Base-by-base conservation (phyloP, 2,329 filamentous ascomycete genomes). In the Diplodia seriata region DNA sequence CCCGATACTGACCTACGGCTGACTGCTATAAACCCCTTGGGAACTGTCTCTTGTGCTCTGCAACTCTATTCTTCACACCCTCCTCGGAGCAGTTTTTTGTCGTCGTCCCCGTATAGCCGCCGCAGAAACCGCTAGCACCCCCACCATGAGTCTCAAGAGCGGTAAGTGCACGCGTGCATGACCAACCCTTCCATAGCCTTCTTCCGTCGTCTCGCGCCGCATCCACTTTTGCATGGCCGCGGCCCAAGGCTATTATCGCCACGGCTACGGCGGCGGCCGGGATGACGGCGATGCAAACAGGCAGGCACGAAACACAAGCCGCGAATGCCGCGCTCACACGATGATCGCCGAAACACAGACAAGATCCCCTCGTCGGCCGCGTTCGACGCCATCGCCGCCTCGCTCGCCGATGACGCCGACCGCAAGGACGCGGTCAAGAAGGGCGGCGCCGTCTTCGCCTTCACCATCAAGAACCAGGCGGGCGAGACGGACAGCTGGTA, bases 401-500 rank as follows among this genome's bases (percentile, higher is more conserved):
- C 89, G 64, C 89, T 99, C 71, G 81, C 85, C 75, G 80, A 85
- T 75, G 88, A 86, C 79, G 86, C 87, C 72, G 91, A 93, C 75
- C 89, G 90, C 82, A 91, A 96, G 83, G 90, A 93, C 72, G 94
- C 94, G 73, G 90, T 98, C 81, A 94, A 96, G 82, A 89, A 93
- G 78, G 94, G 89, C 77, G 90, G 90, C 75, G 93, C 91, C 70
- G 85, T 98, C 79, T 97, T 97, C 80, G 90, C 90, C 70, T 98
- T 99, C 83, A 93, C 88, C 66, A 85, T 99, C 72, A 98, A 97
- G 86, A 99, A 99, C 86, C 81, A 84, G 68, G 85, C 85, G 29
- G 93, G 92, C 74, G 87, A 94, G 80, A 89, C 89, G 69, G 89
- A 92, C 76, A 91, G 88, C 82, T 99, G 95, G 95, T 88, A 96